Conservation (phyloP, 176 grass and related monocot species). For the Phyllostachys edulis region DNA sequence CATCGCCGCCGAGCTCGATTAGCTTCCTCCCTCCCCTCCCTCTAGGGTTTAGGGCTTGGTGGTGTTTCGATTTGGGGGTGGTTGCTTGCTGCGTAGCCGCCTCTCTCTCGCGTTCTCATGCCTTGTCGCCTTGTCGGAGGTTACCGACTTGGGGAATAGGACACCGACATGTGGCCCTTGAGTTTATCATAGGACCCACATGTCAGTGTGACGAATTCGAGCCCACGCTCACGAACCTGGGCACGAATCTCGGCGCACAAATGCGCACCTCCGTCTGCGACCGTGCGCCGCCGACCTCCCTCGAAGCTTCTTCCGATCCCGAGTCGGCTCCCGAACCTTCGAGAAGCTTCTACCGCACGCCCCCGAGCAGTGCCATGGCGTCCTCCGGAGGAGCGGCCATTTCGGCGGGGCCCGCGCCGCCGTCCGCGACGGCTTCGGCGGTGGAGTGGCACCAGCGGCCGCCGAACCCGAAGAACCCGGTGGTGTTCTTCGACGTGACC, state of each 20-base stretch:
- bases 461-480: slow-evolving; percentile 84
- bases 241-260: slow-evolving; percentile 32
- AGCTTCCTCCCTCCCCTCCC: background rate
- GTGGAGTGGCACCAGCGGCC: slow-evolving; percentile 95
- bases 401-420: slow-evolving; percentile 43
- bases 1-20: slow-evolving; percentile 31
- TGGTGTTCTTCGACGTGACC: slow-evolving; percentile 97
- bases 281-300: slow-evolving; percentile 6
- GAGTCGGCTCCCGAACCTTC: background rate
- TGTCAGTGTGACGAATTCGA: background rate
- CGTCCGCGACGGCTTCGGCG: slow-evolving; percentile 35
- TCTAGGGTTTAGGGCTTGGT: slow-evolving; percentile 36
- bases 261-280: background rate
- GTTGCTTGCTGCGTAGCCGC: background rate
- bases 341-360: background rate
- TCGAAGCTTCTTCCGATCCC: background rate
- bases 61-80: slow-evolving; percentile 13
- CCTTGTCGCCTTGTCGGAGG: background rate
- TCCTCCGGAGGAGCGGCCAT: slow-evolving; percentile 36
- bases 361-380: slow-evolving; percentile 35
- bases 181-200: fast-evolving
- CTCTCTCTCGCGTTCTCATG: background rate
- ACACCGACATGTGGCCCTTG: background rate
- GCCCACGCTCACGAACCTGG: background rate
- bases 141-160: background rate